Evolutionary conservation across 345 rosid genomes (phyloP).

Genomic region (Boechera stricta): DNA sequence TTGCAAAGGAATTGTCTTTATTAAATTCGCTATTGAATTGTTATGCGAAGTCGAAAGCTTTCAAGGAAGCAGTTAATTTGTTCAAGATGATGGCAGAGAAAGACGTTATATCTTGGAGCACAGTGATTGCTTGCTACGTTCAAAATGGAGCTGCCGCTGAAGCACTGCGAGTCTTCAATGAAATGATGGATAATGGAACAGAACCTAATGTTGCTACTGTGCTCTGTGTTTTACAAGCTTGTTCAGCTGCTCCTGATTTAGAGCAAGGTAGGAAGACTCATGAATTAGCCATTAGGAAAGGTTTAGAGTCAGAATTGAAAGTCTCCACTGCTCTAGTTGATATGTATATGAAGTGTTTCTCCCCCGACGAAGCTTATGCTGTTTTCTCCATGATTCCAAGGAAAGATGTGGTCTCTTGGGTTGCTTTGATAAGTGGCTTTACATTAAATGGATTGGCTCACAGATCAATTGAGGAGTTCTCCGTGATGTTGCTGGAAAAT

Average conservation of each 20-base stretch:
- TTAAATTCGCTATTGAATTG: conserved; percentile 56
- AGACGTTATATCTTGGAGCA: conserved; percentile 70
- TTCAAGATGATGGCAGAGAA: conserved; percentile 51
- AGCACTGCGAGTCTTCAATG: conserved; percentile 50
- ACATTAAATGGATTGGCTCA: conserved; percentile 57
- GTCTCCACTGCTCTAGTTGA: conserved; percentile 62
- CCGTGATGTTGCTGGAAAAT: conserved; percentile 48
- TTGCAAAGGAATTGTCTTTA: conserved; percentile 45
- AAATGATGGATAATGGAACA: conserved; percentile 51
- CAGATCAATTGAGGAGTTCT: conserved; percentile 50
- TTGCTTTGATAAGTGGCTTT: conserved; percentile 60
- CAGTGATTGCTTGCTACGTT: conserved; percentile 53
- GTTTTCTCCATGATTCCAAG: conserved; percentile 55
- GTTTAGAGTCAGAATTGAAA: conserved; percentile 49
- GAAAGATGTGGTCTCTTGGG: conserved; percentile 70
- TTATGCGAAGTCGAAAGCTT: conserved; percentile 52
- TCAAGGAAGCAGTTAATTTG: conserved; percentile 45
- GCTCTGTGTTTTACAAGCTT: conserved; percentile 56
- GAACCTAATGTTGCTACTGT: conserved; percentile 53
- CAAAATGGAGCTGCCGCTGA: conserved; percentile 47
- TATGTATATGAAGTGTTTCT: conserved; percentile 67
- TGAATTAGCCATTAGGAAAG: conserved; percentile 50
- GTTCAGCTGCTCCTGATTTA: conserved; percentile 51
- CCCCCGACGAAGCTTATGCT: conserved; percentile 53
- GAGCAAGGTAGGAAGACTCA: conserved; percentile 58